Evolutionary conservation across 257 asterid species (phyloP), one percentile per base, ranked within the genome.

Genomic region (Cordia subcordata): DNA sequence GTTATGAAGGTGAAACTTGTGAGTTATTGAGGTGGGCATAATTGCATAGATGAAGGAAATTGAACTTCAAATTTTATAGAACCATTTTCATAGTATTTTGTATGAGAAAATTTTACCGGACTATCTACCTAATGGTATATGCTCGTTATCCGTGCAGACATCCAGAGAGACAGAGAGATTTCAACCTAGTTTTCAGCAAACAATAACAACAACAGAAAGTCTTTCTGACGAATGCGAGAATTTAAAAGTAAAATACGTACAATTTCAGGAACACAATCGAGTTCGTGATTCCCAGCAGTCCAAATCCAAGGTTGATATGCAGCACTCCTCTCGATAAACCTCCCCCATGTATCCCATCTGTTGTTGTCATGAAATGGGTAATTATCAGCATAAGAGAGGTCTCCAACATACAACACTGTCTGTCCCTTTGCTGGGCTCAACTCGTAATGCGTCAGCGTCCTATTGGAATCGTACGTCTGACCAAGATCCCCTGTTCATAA

Each of bases 281-380:
- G 63, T 68, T 85, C 94, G 65, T 82, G 90, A 72, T 85, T 82
- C 27, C 87, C 87, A 10, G 84, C 87, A 5, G 85, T 69, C 90
- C 90, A 85, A 65, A 85, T 85, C 94, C 90, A 82, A 4, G 84
- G 94, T 62, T 82, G 90, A 69, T 78, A 82, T 11, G 86, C 87
- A 14, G 68, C 87, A 61, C 62, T 80, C 71, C 85, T 85, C 75
- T 85, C 86, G 3, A 79, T 45, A 58, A 85, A 80, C 60, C 87
- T 74, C 17, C 87, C 87, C 80, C 80, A 80, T 4, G 87, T 74
- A 69, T 85, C 94, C 94, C 94, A 82, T 60, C 87, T 81, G 16
- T 62, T 70, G 65, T 82, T 85, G 71, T 85, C 75, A 51, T 85
- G 94, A 45, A 64, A 51, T 0, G 80, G 94, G 63, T 85, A 80